Evolutionary conservation across 306 rosid species (phyloP).

Genomic region (Astragalus glycyphyllos): DNA sequence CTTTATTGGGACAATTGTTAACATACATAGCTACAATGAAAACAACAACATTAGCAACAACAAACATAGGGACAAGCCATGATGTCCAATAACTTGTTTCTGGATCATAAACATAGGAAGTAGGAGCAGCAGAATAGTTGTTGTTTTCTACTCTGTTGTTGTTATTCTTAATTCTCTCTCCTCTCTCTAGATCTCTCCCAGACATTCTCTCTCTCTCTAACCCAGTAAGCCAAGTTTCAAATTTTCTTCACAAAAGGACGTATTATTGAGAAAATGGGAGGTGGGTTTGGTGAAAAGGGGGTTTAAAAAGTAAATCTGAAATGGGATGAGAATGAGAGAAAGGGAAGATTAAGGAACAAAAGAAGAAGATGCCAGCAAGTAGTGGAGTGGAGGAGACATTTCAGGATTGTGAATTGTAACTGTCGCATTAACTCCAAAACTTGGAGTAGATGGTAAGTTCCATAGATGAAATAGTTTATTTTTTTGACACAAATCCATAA

Average conservation of each 20-base stretch:
- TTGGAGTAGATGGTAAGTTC: constrained; percentile 27
- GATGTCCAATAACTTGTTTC: constrained; percentile 74
- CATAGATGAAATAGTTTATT: background rate
- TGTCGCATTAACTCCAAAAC: constrained; percentile 6
- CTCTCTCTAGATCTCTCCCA: constrained; percentile 68
- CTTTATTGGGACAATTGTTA: constrained; percentile 72
- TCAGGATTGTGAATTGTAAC: constrained; percentile 51
- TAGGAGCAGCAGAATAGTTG: constrained; percentile 41
- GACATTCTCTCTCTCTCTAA: constrained; percentile 47
- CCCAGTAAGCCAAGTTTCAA: background rate
- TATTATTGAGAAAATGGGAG: background rate
- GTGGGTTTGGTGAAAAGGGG: constrained; percentile 36
- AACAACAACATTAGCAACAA: constrained; percentile 65
- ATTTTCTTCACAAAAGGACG: background rate
- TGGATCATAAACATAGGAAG: constrained; percentile 48
- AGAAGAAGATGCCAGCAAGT: background rate
- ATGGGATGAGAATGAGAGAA: background rate
- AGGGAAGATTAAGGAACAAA: background rate
- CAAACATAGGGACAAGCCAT: constrained; percentile 81
- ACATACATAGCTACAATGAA: constrained; percentile 69
- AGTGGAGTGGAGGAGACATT: constrained; percentile 25
- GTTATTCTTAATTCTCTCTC: constrained; percentile 52
- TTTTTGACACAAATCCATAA: no score
- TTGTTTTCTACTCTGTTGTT: constrained; percentile 40
- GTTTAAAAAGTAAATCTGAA: constrained; percentile 38